Conservation (phyloP, 306 rosid genomes). For the Mimosa bimucronata region DNA sequence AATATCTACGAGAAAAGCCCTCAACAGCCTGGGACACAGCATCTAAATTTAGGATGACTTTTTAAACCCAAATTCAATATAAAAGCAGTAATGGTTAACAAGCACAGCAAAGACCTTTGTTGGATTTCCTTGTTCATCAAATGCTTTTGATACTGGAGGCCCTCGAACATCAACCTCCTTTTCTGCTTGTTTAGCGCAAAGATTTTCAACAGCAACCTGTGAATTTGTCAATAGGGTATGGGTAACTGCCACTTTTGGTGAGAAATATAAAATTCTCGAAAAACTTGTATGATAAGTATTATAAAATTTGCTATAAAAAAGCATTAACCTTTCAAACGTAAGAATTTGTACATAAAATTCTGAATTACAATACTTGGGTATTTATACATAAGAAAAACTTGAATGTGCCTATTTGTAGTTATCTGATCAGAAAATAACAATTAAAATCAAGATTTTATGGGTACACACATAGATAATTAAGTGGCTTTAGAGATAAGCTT, state of each 20-base stretch:
- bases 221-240: constrained; percentile 30
- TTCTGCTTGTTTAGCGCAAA: constrained; percentile 68
- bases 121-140: constrained; percentile 80
- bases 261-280: background rate
- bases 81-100: background rate
- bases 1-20: constrained; percentile 85
- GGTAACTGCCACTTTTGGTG: constrained; percentile 7
- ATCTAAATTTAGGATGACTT: constrained; percentile 35
- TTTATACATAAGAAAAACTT: background rate
- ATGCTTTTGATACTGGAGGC: constrained; percentile 94
- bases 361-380: constrained; percentile 4
- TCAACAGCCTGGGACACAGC: constrained; percentile 71
- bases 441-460: constrained; percentile 1
- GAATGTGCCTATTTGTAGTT: background rate
- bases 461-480: too few species aligned
- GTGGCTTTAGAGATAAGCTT: too few species aligned
- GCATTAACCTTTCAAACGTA: constrained; percentile 12
- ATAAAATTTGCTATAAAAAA: constrained; percentile 9
- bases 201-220: constrained; percentile 74
- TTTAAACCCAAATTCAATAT: constrained; percentile 18
- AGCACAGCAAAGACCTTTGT: constrained; percentile 67
- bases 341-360: constrained; percentile 17
- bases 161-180: constrained; percentile 90
- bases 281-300: background rate
- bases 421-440: background rate